Base-by-base conservation (phyloP, 139 green algal species). In the Mesostigma viride region DNA sequence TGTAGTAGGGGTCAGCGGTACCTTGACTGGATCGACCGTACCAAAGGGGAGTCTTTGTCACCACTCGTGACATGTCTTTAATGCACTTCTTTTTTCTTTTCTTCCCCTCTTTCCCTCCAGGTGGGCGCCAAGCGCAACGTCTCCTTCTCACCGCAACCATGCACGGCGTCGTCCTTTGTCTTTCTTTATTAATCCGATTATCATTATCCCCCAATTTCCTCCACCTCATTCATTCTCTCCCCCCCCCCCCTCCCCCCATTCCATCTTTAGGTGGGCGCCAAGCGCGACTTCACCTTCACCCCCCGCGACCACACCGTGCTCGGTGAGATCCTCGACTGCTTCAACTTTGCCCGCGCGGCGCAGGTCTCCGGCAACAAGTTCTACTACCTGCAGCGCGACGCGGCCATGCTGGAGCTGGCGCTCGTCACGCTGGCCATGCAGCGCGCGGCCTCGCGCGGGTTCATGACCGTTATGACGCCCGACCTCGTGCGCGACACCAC, bases 331-430 rank as follows among this genome's bases (percentile, higher is more conserved):
- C 64, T 84, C 14, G 57, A 80, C 36, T 56, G 84, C 32, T 69
- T 84, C 53, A 74, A 99, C 78, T 95, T 85, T 51, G 89, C 96
- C 32, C 64, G 82, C 4, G 93, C 75, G 17, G 74, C 85, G 1
- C 79, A 85, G 65, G 91, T 76, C 30, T 65, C 72, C 22, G 87
- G 91, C 31, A 73, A 77, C 68, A 97, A 96, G 76, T 97, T 97
- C 65, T 93, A 90, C 36, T 99, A 98, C 82, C 82, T 99, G 31
- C 84, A 81, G 47, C 86, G 86, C 56, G 91, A 85, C 26, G 91
- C 76, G 1, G 91, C 91, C 0, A 79, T 97, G 77, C 79, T 99
- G 46, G 93, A 99, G 84, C 71, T 97, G 58, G 93, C 88, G n/a
- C 79, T 99, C 34, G 72, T 96, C 24, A 96, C 89, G 40, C 14